Evolutionary conservation across 192 early-diverging fungal species (phyloP).

Genomic region (Podila epicladia): DNA sequence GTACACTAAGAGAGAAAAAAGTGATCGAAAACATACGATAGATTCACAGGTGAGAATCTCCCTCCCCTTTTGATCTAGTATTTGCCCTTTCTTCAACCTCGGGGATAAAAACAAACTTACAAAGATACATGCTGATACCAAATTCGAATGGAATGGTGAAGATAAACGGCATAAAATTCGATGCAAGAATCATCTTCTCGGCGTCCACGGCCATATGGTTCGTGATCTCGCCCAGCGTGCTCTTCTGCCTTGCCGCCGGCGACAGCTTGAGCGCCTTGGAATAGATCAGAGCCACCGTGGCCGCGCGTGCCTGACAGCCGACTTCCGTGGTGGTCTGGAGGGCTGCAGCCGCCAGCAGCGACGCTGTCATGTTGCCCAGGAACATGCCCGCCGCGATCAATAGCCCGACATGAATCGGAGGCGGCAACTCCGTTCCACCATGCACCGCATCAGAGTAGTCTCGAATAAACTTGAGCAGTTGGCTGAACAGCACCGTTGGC

Average conservation of each 20-base stretch:
- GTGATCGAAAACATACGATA: no score
- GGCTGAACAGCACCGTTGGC: slow-evolving; percentile 27
- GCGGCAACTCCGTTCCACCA: neutral
- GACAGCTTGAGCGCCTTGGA: slow-evolving; percentile 83
- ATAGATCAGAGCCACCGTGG: slow-evolving; percentile 81
- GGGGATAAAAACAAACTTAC: neutral
- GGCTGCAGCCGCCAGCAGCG: neutral
- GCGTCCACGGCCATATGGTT: slow-evolving; percentile 78
- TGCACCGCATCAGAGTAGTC: slow-evolving; percentile 24
- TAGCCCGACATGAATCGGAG: slow-evolving; percentile 17
- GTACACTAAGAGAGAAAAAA: slow-evolving; percentile 3
- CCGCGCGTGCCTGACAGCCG: slow-evolving; percentile 73
- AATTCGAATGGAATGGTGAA: slow-evolving; percentile 61
- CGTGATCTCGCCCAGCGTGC: slow-evolving; percentile 46
- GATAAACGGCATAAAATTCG: slow-evolving; percentile 23
- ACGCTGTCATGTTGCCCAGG: slow-evolving; percentile 6
- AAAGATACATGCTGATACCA: neutral
- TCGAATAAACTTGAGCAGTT: slow-evolving; percentile 25
- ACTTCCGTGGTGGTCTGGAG: slow-evolving; percentile 56
- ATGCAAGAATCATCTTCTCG: slow-evolving; percentile 60
- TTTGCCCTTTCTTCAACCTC: neutral
- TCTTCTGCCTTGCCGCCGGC: slow-evolving; percentile 41
- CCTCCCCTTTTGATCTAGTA: no score
- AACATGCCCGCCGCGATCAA: slow-evolving; percentile 24
- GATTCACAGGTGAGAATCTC: no score